These are phyloP conservation scores for Starmerella bacillaris DNA, from an alignment of 805 yeast species.

Conservation along the genomic window DNA sequence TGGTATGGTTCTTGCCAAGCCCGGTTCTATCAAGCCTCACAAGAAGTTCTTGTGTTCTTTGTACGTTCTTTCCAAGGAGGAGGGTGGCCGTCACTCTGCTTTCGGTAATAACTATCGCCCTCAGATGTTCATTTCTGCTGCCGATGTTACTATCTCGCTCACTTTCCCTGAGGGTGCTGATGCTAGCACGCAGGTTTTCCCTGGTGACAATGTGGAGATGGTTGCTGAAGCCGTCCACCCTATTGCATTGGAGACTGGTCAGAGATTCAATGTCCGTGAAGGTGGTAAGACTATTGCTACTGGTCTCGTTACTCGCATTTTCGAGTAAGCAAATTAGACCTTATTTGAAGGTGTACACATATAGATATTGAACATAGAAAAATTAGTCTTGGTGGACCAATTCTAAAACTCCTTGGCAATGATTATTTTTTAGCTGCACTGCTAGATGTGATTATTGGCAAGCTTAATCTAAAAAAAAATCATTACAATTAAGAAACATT, in stretches of 20 bases:
- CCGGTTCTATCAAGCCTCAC: slow-evolving; percentile 82
- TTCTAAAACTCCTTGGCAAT: too few relatives aligned
- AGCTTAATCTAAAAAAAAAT: too few relatives aligned
- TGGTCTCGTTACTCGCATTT: slow-evolving; percentile 85
- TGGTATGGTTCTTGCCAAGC: slow-evolving; percentile 95
- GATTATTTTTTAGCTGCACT: too few relatives aligned
- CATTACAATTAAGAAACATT: too few relatives aligned
- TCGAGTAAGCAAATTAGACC: slow-evolving; percentile 33
- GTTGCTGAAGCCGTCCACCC: slow-evolving; percentile 74
- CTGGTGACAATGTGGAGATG: slow-evolving; percentile 98
- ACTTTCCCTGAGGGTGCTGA: slow-evolving; percentile 78
- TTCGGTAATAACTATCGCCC: slow-evolving; percentile 97
- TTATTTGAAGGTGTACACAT: too few relatives aligned
- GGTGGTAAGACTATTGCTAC: slow-evolving; percentile 99
- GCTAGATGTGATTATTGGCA: too few relatives aligned
- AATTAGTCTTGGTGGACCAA: too few relatives aligned
- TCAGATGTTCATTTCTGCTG: slow-evolving; percentile 89
- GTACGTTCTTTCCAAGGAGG: slow-evolving; percentile 85
- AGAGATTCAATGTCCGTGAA: slow-evolving; percentile 98
- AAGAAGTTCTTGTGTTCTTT: slow-evolving; percentile 83
- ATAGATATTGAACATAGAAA: too few relatives aligned
- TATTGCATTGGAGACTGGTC: slow-evolving; percentile 88
- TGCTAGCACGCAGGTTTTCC: slow-evolving; percentile 78
- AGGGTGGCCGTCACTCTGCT: slow-evolving; percentile 98
- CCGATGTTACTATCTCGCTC: slow-evolving; percentile 80